Conservation (phyloP, 352 stramenopile genomes). For the Phytophthora aleatoria region DNA sequence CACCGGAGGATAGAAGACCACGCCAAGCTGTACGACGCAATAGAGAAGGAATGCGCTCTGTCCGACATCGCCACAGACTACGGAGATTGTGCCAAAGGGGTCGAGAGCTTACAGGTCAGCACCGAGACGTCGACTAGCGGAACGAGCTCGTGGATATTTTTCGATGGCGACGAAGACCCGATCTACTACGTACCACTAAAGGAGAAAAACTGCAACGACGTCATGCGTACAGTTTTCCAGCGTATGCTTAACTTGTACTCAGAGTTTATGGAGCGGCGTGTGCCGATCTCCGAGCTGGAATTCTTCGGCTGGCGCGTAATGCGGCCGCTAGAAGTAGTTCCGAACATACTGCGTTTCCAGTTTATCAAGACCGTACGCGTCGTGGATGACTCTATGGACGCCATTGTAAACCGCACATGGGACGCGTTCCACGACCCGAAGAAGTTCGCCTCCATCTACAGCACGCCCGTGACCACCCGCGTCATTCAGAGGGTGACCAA, state of each 20-base stretch:
- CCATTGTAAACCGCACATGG: constrained; percentile 49
- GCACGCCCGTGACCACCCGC: constrained; percentile 40
- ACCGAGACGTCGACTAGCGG: constrained; percentile 4
- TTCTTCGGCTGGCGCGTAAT: constrained; percentile 48
- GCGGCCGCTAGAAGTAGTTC: constrained; percentile 29
- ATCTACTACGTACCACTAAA: constrained; percentile 44
- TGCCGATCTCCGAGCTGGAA: constrained; percentile 35
- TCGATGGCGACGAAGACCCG: constrained; percentile 39
- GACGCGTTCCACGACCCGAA: constrained; percentile 42
- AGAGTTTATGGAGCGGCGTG: constrained; percentile 36
- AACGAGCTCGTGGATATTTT: constrained; percentile 40
- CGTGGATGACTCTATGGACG: constrained; percentile 44
- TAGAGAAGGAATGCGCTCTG: constrained; percentile 32
- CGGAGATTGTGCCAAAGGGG: constrained; percentile 7
- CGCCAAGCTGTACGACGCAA: constrained; percentile 28
- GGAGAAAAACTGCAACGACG: constrained; percentile 31
- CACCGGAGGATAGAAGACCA: constrained; percentile 38
- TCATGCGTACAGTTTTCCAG: constrained; percentile 37
- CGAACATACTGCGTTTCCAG: constrained; percentile 45
- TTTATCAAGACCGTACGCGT: constrained; percentile 45
- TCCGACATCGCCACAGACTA: constrained; percentile 13
- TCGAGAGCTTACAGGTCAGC: constrained; percentile 1
- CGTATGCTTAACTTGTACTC: constrained; percentile 43
- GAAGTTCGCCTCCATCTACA: constrained; percentile 49
- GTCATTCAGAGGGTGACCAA: constrained; percentile 42